Evolutionary conservation across 805 yeast genomes (phyloP).

Genomic region (Saccharomycopsis vini): DNA sequence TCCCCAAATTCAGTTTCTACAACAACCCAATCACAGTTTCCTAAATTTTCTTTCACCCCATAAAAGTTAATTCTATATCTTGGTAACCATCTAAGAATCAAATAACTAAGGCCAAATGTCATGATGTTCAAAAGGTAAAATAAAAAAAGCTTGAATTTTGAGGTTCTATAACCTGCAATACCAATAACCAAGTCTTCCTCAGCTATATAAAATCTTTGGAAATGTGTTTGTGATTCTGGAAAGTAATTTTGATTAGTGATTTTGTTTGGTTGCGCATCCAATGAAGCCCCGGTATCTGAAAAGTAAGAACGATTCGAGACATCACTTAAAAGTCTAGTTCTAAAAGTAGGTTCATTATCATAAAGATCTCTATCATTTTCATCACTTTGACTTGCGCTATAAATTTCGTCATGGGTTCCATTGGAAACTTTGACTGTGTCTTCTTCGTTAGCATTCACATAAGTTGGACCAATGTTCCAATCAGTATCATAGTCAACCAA

Average conservation of each 20-base stretch:
- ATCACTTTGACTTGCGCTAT: neutral
- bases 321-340: constrained; percentile 16
- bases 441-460: neutral
- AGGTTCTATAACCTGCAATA: constrained; percentile 77
- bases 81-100: constrained; percentile 82
- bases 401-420: neutral
- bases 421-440: neutral
- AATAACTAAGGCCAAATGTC: constrained; percentile 66
- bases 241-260: constrained; percentile 26
- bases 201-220: constrained; percentile 83
- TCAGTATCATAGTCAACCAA: constrained; percentile 64
- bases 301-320: constrained; percentile 14
- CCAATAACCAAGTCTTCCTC: constrained; percentile 94
- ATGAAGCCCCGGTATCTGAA: constrained; percentile 14
- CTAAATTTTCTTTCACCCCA: constrained; percentile 63
- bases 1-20: constrained; percentile 93
- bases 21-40: constrained; percentile 84
- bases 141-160: constrained; percentile 33
- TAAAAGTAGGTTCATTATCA: constrained; percentile 13
- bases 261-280: constrained; percentile 9
- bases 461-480: constrained; percentile 44
- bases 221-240: constrained; percentile 35
- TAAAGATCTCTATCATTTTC: neutral
- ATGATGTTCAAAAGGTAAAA: constrained; percentile 47
- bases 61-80: constrained; percentile 54